Evolutionary conservation across 2,329 filamentous ascomycete genomes (phyloP).

Genomic region (Diaporthe australafricana): DNA sequence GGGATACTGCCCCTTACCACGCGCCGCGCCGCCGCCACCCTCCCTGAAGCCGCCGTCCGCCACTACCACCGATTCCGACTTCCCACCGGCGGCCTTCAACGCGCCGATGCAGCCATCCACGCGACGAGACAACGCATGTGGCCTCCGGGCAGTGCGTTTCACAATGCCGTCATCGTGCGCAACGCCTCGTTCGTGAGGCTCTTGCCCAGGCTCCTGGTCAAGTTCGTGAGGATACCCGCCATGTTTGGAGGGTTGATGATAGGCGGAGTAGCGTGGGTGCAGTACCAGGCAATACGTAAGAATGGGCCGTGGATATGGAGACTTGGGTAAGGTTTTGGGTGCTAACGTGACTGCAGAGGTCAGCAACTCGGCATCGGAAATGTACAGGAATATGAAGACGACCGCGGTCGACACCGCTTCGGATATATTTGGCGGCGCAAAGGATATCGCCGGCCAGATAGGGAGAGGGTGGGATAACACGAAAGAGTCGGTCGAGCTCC

Average conservation of each 20-base stretch:
- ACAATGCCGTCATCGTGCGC: conserved; percentile 77
- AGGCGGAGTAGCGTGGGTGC: conserved; percentile 89
- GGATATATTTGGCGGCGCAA: conserved; percentile 77
- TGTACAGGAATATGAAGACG: conserved; percentile 80
- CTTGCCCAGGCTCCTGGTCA: conserved; percentile 89
- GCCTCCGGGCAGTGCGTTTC: conserved; percentile 85
- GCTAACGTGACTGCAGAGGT: conserved; percentile 64
- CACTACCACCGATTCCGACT: conserved; percentile 70
- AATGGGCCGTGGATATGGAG: not conserved
- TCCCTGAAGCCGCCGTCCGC: conserved; percentile 57
- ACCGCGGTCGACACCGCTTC: conserved; percentile 76
- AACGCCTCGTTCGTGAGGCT: conserved; percentile 74
- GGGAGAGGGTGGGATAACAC: conserved; percentile 84
- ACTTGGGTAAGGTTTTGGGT: not conserved
- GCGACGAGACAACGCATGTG: conserved; percentile 74
- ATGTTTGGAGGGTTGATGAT: conserved; percentile 92
- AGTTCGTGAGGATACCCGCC: conserved; percentile 87
- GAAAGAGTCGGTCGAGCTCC: conserved; percentile 74
- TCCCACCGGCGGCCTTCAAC: conserved; percentile 76
- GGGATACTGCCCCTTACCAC: conserved; percentile 73
- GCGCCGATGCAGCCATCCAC: conserved; percentile 72
- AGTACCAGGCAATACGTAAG: conserved; percentile 93
- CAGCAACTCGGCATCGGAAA: conserved; percentile 80
- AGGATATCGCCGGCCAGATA: conserved; percentile 82
- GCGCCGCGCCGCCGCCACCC: conserved; percentile 67